Evolutionary conservation across 2,329 filamentous ascomycete genomes (phyloP).

Genomic region (Hymenoscyphus fructigenus): DNA sequence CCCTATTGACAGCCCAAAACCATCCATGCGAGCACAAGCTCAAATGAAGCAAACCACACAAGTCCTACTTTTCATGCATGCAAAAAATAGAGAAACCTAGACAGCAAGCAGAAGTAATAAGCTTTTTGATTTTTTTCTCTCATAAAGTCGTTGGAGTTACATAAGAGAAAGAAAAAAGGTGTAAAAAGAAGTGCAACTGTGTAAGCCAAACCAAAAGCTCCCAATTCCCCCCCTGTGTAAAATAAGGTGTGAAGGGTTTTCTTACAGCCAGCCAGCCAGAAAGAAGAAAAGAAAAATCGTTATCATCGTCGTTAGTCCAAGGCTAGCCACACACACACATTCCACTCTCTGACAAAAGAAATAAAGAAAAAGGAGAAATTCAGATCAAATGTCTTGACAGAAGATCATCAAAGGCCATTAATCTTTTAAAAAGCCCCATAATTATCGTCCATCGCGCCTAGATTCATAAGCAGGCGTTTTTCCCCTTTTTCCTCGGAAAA

Average conservation of each 20-base stretch:
- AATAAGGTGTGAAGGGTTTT: not conserved
- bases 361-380: not conserved
- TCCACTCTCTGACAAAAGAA: slow-evolving; percentile 21
- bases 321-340: slow-evolving; percentile 21
- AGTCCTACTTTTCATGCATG: not conserved
- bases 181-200: not conserved
- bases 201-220: not conserved
- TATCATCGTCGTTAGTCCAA: slow-evolving; percentile 42
- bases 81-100: not conserved
- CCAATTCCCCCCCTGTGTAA: not conserved
- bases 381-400: slow-evolving; percentile 1
- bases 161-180: not conserved
- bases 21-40: not conserved
- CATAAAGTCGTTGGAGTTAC: slow-evolving; percentile 3
- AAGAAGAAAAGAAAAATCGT: slow-evolving; percentile 38
- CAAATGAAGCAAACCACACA: not conserved
- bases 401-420: not conserved
- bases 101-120: not conserved
- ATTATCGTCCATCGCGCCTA: slow-evolving; percentile 26
- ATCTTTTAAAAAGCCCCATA: not conserved
- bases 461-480: slow-evolving; percentile 35
- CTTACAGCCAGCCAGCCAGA: slow-evolving; percentile 1
- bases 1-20: too few species aligned
- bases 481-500: slow-evolving; percentile 6
- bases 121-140: slow-evolving; percentile 4